Evolutionary conservation across 768 basidiomycete genomes (phyloP), one percentile per base, ranked within the genome.

Genomic region (Amanita fuliginea): DNA sequence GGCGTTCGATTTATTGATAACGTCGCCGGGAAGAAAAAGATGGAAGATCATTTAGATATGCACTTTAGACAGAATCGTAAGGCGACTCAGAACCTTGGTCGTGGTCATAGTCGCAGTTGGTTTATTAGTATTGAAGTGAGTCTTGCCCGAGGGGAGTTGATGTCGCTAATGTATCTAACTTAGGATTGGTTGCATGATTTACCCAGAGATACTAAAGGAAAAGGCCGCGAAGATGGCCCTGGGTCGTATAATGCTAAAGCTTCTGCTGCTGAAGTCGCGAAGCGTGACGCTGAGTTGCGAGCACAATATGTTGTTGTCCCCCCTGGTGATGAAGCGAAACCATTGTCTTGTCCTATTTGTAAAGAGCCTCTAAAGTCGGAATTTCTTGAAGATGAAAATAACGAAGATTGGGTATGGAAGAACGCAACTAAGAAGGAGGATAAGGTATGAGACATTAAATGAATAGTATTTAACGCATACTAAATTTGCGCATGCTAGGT

Each of bases 321-420:
- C n/a, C 75, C 83, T 34, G 87, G 86, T 55, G 85, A 87, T 67
- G 91, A 92, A 62, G 86, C 89, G 48, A 84, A 83, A 59, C 69
- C 77, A 21, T 67, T 90, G 57, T 80, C 84, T 54, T 99, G 95
- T 73, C 92, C 93, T 21, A 88, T 99, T 57, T 99, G 96, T 79
- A 96, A 95, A 72, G 95, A 99, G 66, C 66, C 64, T 49, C 74
- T 97, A 64, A 88, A 90, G 71, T 80, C 83, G 55, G 95, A 96
- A 69, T 98, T 88, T 62, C 65, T 83, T 50, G 92, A 97, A 62
- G 94, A 96, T 42, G 92, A 24, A 24, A 24, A 24, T 24, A 24
- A 94, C 53, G 95, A 97, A 68, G 95, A 96, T 53, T 98, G 94
- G 94, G 86, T 96, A 10, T 99, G 92, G 92, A 80, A 77, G 61